Base-by-base conservation (phyloP, 768 basidiomycete genomes). In the Termitomyces sp. region DNA sequence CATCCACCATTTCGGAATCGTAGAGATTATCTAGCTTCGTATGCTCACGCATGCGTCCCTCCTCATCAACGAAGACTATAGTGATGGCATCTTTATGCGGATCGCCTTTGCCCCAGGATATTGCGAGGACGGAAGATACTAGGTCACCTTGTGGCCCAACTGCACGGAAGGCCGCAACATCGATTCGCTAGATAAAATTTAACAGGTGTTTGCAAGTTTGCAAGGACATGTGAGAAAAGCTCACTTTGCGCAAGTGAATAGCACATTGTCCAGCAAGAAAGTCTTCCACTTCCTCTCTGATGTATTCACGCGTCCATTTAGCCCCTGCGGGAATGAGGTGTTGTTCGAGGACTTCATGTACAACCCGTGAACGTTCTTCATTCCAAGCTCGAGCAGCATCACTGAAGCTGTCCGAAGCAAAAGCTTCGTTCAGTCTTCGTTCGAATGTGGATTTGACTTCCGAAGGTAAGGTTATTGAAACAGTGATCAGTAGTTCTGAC, bases 31-130 rank as follows among this genome's bases (percentile, higher is more conserved):
- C 95, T 54, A 98, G 79, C 67, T 89, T 91, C 43, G 86, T 82
- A 60, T 93, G 88, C 64, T 97, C 92, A n/a, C 93, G 89, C 66
- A 95, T 77, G 47, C 92, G 88, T 17, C 97, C 96, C 45, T 86
- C 86, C 59, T 92, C 85, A 65, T 98, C 95, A 45, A 98, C 68
- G 74, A 86, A 91, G 56, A 95, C 89, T 40, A 93, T 75, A 21
- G 86, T 82, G 54, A 98, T 89, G 7, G 88, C 86, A 70, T 99
- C 96, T 65, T 90, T 90, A 65, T 89, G 86, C 38, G 93, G 92
- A 64, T 97, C 95, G 37, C 97, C 97, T 72, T 91, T 89, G 37
- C 97, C 97, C 87, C 93, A 95, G 7, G 95, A 96, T 56, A 96
- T 71, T 3, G 95, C 92, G 41, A 99, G 80, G 21, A 98, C 93